Evolutionary conservation across 208 protist species (phyloP), one percentile per base, ranked within the genome.

Genomic region (Wallacemonas collosoma): DNA sequence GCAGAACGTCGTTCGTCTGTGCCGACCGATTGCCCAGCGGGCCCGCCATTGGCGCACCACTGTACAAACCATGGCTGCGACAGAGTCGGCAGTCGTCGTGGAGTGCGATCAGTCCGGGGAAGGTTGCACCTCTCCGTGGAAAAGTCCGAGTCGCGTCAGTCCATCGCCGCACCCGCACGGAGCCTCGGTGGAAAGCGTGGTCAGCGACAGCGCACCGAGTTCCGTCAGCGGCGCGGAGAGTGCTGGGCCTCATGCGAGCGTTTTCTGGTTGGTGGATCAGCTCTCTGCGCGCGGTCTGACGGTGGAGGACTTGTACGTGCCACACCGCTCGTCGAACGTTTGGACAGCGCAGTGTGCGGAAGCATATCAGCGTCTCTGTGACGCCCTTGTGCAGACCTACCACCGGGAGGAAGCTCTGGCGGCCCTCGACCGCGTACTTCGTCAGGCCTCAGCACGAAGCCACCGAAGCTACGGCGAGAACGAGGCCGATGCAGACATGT

Each of bases 311-410:
- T 47, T 88, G 26, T 80, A 60, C 67, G 45, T 91, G 2, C 45
- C 80, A 35, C 89, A 94, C 80, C 64, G 73, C 36, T 72, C 77
- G 3, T 77, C 79, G 9, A 36, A 67, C 1, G 48, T 90, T 50
- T 94, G 89, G 89, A 73, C 82, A 2, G 35, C 66, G 0, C 75
- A 82, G 15, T 76, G 76, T 36, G 80, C 71, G 6, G 62, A 68
- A 9, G 45, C 69, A 38, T 94, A 94, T 54, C 76, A 80, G 38
- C 53, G 70, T 12, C 68, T 85, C n/a, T 89, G 84, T 41, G 72
- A 82, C 17, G 66, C 66, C 15, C 73, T 94, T 4, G 63, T 71
- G 5, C 11, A 73, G 51, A 73, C 74, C 4, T 81, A 71, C 61
- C 47, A 65, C 9, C 74, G 83, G 58, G 80, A 83, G 14, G 75